These are phyloP conservation scores for Xylaria curta DNA, from an alignment of 495 filamentous ascomycete species.

Conservation along the genomic window DNA sequence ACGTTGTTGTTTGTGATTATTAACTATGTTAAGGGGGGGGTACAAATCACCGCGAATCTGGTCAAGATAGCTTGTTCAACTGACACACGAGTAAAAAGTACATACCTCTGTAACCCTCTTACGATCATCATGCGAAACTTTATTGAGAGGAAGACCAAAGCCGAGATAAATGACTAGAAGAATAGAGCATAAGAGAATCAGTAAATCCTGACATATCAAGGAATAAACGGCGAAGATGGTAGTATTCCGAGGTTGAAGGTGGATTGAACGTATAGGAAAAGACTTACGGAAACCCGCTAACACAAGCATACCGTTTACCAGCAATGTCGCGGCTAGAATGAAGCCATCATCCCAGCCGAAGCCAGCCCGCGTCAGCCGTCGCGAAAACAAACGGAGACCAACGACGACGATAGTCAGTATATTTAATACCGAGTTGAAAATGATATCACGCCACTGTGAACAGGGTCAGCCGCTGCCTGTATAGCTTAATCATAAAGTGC, in stretches of 20 bases:
- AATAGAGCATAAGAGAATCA: neutral
- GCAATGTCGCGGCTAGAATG: neutral
- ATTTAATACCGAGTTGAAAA: conserved; percentile 15
- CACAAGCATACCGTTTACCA: conserved; percentile 19
- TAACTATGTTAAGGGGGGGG: neutral
- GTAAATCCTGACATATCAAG: neutral
- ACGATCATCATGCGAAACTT: neutral
- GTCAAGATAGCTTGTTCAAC: neutral
- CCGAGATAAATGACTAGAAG: neutral
- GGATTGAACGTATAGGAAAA: neutral
- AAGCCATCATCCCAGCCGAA: conserved; percentile 35
- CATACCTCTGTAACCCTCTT: conserved; percentile 13
- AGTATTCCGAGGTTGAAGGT: neutral
- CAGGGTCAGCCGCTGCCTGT: neutral
- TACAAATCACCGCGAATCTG: neutral
- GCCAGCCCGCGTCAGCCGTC: conserved; percentile 26
- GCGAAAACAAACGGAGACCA: conserved; percentile 20
- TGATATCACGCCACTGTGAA: neutral
- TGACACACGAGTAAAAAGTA: neutral
- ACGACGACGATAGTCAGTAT: neutral
- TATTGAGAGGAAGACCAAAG: neutral
- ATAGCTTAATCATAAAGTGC: too few relatives aligned
- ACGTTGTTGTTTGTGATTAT: neutral
- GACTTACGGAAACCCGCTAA: conserved; percentile 28
- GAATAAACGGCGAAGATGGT: neutral